These are phyloP conservation scores for Diaporthe longicolla DNA, from an alignment of 2,329 filamentous ascomycete genomes.

Conservation along the genomic window DNA sequence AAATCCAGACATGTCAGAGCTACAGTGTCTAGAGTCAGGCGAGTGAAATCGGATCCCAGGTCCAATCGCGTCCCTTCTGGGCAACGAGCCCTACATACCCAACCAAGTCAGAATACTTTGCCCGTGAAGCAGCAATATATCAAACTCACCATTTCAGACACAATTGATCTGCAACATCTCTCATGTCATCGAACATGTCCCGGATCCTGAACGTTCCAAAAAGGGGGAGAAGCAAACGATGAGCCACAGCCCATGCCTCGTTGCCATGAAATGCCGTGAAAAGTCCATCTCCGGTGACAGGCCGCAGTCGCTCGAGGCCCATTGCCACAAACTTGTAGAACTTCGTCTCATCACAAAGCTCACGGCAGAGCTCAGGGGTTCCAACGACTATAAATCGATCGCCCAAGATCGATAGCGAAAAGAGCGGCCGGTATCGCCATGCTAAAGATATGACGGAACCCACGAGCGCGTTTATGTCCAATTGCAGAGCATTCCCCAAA, in stretches of 20 bases:
- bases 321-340: slow-evolving; percentile 44
- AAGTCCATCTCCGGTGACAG: slow-evolving; percentile 40
- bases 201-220: slow-evolving; percentile 14
- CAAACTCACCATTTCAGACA: slow-evolving; percentile 3
- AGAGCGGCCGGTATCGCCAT: slow-evolving; percentile 1
- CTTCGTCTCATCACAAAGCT: slow-evolving; percentile 45
- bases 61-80: background rate
- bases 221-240: slow-evolving; percentile 10
- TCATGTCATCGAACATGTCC: slow-evolving; percentile 59
- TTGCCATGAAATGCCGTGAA: slow-evolving; percentile 42
- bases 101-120: background rate
- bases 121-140: too few relatives aligned
- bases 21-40: background rate
- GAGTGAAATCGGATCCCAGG: slow-evolving; percentile 1
- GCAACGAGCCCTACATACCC: background rate
- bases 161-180: slow-evolving; percentile 46
- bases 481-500: slow-evolving; percentile 4
- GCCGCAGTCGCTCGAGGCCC: slow-evolving; percentile 21
- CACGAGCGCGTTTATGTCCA: slow-evolving; percentile 25
- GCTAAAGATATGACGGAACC: slow-evolving; percentile 18
- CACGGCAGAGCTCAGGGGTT: slow-evolving; percentile 43
- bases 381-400: slow-evolving; percentile 39
- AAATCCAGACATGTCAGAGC: background rate
- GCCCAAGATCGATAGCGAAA: slow-evolving; percentile 22
- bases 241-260: slow-evolving; percentile 25